A percentile compares a stretch with the other conserved stretches of the same genome.
Evolutionary conservation across 2,329 filamentous ascomycete genomes (phyloP).

Genomic region (Colletotrichum orbiculare): DNA sequence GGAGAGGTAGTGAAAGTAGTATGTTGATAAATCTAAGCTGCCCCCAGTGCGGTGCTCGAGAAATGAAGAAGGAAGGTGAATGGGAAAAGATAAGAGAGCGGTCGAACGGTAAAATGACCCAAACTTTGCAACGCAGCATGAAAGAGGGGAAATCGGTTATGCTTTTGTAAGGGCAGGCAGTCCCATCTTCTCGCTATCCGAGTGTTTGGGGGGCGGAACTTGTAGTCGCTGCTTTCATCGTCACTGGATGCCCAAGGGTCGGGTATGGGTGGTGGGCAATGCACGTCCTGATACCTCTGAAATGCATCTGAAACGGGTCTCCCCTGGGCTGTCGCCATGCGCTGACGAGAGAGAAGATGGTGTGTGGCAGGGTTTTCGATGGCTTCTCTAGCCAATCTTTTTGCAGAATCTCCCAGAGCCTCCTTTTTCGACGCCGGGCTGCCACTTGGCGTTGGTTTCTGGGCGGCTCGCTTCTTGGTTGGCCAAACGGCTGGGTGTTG

Average conservation of each 20-base stretch:
- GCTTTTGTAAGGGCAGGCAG: slow-evolving; percentile 34
- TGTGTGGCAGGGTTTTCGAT: slow-evolving; percentile 30
- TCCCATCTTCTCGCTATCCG: slow-evolving; percentile 31
- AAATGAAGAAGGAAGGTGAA: slow-evolving; percentile 21
- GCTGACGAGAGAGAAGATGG: slow-evolving; percentile 34
- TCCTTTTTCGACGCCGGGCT: slow-evolving; percentile 16
- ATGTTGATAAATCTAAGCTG: slow-evolving; percentile 32
- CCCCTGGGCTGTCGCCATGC: slow-evolving; percentile 43
- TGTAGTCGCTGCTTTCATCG: slow-evolving; percentile 30
- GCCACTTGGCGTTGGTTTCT: slow-evolving; percentile 18
- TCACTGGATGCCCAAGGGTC: slow-evolving; percentile 30
- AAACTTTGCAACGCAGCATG: slow-evolving; percentile 35
- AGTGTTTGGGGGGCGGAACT: slow-evolving; percentile 35
- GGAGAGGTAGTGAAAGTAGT: slow-evolving; percentile 16
- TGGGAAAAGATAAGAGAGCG: slow-evolving; percentile 13
- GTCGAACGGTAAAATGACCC: slow-evolving; percentile 24
- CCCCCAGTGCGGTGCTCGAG: slow-evolving; percentile 36
- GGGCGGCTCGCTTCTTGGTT: not conserved
- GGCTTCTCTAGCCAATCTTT: slow-evolving; percentile 36
- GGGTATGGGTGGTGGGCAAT: slow-evolving; percentile 27
- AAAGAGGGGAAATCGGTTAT: slow-evolving; percentile 33
- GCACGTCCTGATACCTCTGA: slow-evolving; percentile 43
- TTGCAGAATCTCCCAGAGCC: slow-evolving; percentile 23
- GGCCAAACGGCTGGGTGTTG: slow-evolving; percentile 6
- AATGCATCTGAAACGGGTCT: slow-evolving; percentile 50